Base-by-base conservation (phyloP, 2,329 filamentous ascomycete species). In the Sodiomyces alkalinus region DNA sequence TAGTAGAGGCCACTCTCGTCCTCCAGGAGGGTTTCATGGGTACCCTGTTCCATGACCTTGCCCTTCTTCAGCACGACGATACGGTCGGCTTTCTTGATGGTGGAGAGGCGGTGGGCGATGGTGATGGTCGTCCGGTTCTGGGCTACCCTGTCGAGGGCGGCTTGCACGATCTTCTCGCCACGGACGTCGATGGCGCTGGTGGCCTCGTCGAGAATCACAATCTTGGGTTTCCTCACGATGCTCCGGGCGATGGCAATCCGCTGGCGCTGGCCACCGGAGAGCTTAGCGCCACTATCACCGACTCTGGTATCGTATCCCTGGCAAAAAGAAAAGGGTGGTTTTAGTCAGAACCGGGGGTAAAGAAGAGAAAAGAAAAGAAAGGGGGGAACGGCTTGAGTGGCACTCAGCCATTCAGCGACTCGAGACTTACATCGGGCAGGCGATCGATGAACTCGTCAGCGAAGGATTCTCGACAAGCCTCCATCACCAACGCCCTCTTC, bases 201-300 rank as follows among this genome's bases (percentile, higher is more conserved):
- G 1, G 80, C 80, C 49, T 87, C 79, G 42, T 90, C 79, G 6
- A 90, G 58, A 19, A 86, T 73, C 3, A 83, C 58, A 22, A 82
- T 80, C 10, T 64, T 63, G 0, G 80, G 80, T 34, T 75, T 62
- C 33, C 76, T 71, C 26, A 86, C 64, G 34, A 87, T 81, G 21
- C 73, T 75, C 17, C 80, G 63, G 1, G 80, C 79, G 35, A 85
- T 85, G 3, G 80, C 78, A 15, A 92, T 64, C 5, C 83, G 69
- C 47, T 92, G 82, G n/a, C 80, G 69, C 47, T 92, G 82, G 1
- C 83, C 83, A n/a, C 81, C 79, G 8, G 77, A 83, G 2, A 92
- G 56, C 45, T 80, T 82, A 26, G 78, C 75, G 4, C 82, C 82
- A 17, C 68, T 68, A 43, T 87, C 80, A 2, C 82, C 82, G 2